Evolutionary conservation across 2,329 filamentous ascomycete species (phyloP).

Genomic region (Paracoccidioides lutzii): DNA sequence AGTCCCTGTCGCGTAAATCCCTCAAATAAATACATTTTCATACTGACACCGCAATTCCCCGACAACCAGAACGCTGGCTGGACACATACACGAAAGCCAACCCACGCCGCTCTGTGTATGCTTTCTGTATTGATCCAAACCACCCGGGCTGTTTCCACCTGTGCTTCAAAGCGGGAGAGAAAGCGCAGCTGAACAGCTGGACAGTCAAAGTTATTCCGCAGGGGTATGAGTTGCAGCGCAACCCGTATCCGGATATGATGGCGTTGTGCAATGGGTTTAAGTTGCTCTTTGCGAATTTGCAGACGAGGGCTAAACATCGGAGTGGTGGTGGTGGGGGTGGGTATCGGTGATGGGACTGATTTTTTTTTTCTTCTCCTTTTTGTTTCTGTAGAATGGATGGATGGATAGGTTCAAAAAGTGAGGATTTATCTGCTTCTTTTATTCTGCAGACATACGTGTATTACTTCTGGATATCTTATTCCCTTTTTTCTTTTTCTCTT

Average conservation of each 20-base stretch:
- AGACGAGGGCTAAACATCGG: slow-evolving; percentile 15
- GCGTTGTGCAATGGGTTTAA: slow-evolving; percentile 97
- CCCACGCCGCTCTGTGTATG: slow-evolving; percentile 82
- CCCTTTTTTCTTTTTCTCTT: background rate
- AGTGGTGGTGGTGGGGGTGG: background rate
- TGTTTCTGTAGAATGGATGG: background rate
- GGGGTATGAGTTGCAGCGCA: slow-evolving; percentile 80
- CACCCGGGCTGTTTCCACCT: slow-evolving; percentile 90
- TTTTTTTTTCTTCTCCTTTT: background rate
- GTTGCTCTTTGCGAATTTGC: slow-evolving; percentile 59
- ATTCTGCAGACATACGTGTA: background rate
- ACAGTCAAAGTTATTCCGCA: slow-evolving; percentile 83
- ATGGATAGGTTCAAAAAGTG: background rate
- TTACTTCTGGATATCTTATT: background rate
- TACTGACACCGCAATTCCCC: slow-evolving; percentile 2
- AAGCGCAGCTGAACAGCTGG: slow-evolving; percentile 62
- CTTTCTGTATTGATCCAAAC: slow-evolving; percentile 87
- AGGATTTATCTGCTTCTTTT: background rate
- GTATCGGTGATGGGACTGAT: background rate
- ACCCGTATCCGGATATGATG: slow-evolving; percentile 86
- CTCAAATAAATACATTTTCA: too few species aligned
- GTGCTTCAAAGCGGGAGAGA: slow-evolving; percentile 83
- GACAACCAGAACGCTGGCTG: slow-evolving; percentile 70
- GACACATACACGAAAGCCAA: slow-evolving; percentile 94
- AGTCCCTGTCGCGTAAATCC: too few species aligned